phyloP scores from a whole-genome alignment of 768 basidiomycete genomes.

The Crucibulum laeve region DNA sequence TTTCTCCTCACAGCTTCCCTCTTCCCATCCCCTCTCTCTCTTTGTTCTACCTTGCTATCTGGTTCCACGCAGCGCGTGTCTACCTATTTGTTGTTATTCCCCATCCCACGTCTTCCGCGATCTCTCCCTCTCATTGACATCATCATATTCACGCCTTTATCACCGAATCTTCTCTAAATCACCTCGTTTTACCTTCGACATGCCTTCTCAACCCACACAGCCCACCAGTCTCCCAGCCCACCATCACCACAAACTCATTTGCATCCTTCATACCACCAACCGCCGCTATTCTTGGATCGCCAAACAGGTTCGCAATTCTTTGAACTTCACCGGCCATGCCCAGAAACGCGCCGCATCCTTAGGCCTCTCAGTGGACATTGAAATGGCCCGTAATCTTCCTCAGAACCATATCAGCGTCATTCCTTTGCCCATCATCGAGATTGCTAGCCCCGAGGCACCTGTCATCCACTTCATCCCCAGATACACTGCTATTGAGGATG shows the following conservation, averaged over 20 bases:
- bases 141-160: background rate
- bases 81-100: constrained; percentile 8
- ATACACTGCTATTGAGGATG: no score
- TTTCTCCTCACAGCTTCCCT: constrained; percentile 7
- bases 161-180: constrained; percentile 2
- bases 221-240: constrained; percentile 15
- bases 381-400: constrained; percentile 34
- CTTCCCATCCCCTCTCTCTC: constrained; percentile 10
- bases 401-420: constrained; percentile 30
- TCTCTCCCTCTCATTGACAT: background rate
- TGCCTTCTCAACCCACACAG: constrained; percentile 13
- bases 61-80: constrained; percentile 37
- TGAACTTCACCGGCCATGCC: constrained; percentile 39
- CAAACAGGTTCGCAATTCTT: constrained; percentile 25
- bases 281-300: constrained; percentile 34
- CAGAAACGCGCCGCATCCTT: constrained; percentile 38
- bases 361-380: constrained; percentile 41
- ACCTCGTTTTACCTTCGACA: constrained; percentile 5
- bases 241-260: constrained; percentile 30
- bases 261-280: constrained; percentile 40
- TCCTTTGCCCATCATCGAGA: constrained; percentile 33
- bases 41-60: constrained; percentile 12
- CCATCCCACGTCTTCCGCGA: background rate
- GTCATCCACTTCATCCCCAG: no score
- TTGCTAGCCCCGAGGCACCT: no score